Evolutionary conservation across 1,284 basidiomycete species (phyloP).

Genomic region (Vanrija sp.): DNA sequence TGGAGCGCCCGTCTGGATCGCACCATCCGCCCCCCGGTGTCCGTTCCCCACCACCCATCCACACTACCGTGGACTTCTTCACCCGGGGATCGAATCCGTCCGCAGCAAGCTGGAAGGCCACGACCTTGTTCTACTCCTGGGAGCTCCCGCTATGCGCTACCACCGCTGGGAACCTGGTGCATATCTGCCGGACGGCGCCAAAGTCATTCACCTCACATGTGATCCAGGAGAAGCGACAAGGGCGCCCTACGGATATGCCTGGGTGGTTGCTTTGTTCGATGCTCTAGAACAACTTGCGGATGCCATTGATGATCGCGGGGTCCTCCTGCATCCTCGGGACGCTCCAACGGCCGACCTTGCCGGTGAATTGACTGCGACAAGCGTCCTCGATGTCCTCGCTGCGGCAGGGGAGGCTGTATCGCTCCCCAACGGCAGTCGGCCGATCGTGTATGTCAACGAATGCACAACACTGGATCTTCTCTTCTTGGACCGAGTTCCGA

Average conservation of each 20-base stretch:
- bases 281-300: neutral
- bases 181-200: neutral
- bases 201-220: constrained; percentile 10
- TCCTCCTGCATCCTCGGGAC: neutral
- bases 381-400: constrained; percentile 3
- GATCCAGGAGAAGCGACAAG: constrained; percentile 10
- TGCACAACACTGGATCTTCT: constrained; percentile 6
- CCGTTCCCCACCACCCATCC: constrained; percentile 12
- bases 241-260: constrained; percentile 4
- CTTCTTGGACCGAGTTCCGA: constrained; percentile 2
- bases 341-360: neutral
- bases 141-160: constrained; percentile 11
- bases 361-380: constrained; percentile 4
- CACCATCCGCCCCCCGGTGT: constrained; percentile 6
- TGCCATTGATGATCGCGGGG: neutral
- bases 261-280: no score
- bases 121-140: constrained; percentile 9
- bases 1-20: constrained; percentile 8
- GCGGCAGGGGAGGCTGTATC: no score
- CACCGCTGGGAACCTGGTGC: constrained; percentile 12
- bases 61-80: constrained; percentile 8
- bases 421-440: no score
- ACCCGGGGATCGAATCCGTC: constrained; percentile 3
- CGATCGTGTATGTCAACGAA: constrained; percentile 13
- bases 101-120: constrained; percentile 4